Evolutionary conservation across 345 rosid species (phyloP).

Genomic region (Camelina sativa): DNA sequence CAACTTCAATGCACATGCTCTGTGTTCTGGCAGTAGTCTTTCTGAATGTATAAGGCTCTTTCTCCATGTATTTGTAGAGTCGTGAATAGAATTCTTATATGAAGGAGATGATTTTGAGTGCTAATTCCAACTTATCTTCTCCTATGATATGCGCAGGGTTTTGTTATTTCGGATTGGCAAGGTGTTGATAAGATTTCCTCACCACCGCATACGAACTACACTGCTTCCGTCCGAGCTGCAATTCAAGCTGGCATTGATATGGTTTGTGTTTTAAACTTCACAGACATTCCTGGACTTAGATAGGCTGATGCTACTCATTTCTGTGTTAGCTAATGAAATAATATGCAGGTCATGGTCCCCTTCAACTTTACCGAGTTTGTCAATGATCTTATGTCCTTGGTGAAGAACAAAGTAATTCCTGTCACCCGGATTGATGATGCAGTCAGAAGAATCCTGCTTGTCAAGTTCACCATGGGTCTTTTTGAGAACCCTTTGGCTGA

Average conservation of each 20-base stretch:
- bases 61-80: neutral
- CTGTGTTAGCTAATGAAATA: neutral
- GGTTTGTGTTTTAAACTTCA: slow-evolving; percentile 51
- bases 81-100: neutral
- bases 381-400: slow-evolving; percentile 65
- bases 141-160: slow-evolving; percentile 65
- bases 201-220: slow-evolving; percentile 74
- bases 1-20: neutral
- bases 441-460: slow-evolving; percentile 73
- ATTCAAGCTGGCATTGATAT: slow-evolving; percentile 94
- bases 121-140: slow-evolving; percentile 23
- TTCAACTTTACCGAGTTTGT: slow-evolving; percentile 72
- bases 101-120: slow-evolving; percentile 11
- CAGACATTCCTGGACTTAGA: slow-evolving; percentile 13
- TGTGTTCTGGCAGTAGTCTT: slow-evolving; percentile 29
- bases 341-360: slow-evolving; percentile 87
- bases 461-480: slow-evolving; percentile 88
- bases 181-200: slow-evolving; percentile 87
- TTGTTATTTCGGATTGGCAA: slow-evolving; percentile 95
- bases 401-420: slow-evolving; percentile 62
- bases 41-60: slow-evolving; percentile 10
- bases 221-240: slow-evolving; percentile 75
- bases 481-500: slow-evolving; percentile 95
- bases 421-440: slow-evolving; percentile 94
- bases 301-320: neutral